Base-by-base conservation (phyloP, 352 stramenopile species). In the Phytopythium vexans region DNA sequence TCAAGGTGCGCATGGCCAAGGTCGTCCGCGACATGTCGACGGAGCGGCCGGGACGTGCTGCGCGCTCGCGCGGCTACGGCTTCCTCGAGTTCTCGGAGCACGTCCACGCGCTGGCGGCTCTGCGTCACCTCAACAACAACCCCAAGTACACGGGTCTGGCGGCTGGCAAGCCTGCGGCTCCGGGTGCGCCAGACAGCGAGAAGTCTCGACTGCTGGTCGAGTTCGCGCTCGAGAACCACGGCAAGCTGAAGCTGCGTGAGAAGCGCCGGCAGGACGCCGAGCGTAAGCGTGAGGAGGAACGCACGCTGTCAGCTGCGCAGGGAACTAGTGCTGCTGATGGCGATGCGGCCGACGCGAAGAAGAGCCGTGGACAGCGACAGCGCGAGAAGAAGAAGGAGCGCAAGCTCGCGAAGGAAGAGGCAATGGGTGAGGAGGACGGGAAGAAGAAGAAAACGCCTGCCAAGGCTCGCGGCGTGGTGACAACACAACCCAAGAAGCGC, bases 71-170 rank as follows among this genome's bases (percentile, higher is more conserved):
- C 21, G 81, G 83, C 27, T 93, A 86, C 55, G 97, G 84, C 11
- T 99, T 99, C 79, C 94, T 98, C n/a, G 95, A 99, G 72, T 99
- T 99, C 66, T 82, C 79, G 9, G 76, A 98, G 68, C 97, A 99
- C 74, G 76, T 89, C 37, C 93, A 98, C 74, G 96, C 97, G 11
- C 74, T 99, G 33, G 93, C 95, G n/a, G 96, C 92, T 49, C 74
- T 99, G 38, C 87, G 97, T 21, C 71, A 95, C 50, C 65, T 99
- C 37, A 99, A 99, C 72, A 99, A 99, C 74, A 99, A 99, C 72
- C 88, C 95, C 0, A 67, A 79, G 42, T 99, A 97, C 65, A 82
- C 74, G 38, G 62, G 68, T 33, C 68, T 78, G 34, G 82, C 86
- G 6, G 81, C 81, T 3, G 85, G 87, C 3, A 71, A 72, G 37